Conservation (phyloP, 257 asterid genomes). For the Craterostigma plantagineum region DNA sequence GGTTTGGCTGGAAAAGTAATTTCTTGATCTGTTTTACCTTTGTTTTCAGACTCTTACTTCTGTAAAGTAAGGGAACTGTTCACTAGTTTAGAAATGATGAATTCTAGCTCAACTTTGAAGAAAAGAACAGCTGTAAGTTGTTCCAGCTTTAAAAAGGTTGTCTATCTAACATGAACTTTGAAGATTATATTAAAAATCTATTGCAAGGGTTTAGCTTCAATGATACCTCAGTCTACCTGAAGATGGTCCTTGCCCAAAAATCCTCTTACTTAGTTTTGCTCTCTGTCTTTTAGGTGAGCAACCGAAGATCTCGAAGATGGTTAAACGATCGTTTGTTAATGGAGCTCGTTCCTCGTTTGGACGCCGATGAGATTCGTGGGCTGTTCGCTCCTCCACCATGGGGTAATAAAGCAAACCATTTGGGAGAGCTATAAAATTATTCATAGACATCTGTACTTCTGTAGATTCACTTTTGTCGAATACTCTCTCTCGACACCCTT, state of each 20-base stretch:
- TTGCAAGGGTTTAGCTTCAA: too few relatives aligned
- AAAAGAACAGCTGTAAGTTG: too few relatives aligned
- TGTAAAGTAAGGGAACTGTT: background rate
- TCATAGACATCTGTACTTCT: too few relatives aligned
- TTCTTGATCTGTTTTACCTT: slow-evolving; percentile 1
- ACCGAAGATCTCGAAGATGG: slow-evolving; percentile 93
- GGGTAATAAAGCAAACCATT: slow-evolving; percentile 28
- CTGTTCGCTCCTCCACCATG: slow-evolving; percentile 98
- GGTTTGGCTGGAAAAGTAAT: slow-evolving; percentile 73
- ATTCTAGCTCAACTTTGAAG: too few relatives aligned
- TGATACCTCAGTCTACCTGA: background rate
- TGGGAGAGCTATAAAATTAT: background rate
- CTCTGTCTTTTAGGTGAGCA: slow-evolving; percentile 54
- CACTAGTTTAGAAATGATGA: background rate
- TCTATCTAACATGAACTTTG: too few relatives aligned
- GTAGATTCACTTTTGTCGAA: background rate
- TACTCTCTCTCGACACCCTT: too few relatives aligned
- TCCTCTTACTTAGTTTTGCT: slow-evolving; percentile 1
- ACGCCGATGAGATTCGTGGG: slow-evolving; percentile 82
- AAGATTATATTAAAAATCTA: too few relatives aligned
- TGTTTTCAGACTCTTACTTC: background rate
- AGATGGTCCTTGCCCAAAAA: background rate
- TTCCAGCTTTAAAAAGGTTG: too few relatives aligned
- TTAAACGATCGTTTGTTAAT: slow-evolving; percentile 72
- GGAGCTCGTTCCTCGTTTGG: slow-evolving; percentile 92